Evolutionary conservation across 495 filamentous ascomycete genomes (phyloP), one percentile per base, ranked within the genome.

Genomic region (Rostrohypoxylon terebratum): DNA sequence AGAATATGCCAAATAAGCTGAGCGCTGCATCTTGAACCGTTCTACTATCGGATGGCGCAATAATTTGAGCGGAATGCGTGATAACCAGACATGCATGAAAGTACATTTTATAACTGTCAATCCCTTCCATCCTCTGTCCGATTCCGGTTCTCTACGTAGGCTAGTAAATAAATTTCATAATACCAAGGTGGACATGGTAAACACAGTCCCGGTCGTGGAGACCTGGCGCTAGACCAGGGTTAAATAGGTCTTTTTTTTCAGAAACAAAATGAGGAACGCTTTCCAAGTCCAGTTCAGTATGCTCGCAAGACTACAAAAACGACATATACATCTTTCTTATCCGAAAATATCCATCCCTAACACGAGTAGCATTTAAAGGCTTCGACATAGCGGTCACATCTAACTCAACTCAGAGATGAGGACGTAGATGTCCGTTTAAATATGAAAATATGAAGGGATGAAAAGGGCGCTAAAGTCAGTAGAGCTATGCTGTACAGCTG

Each of bases 11-110:
- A 23, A 34, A 18, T 7, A 23, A 16, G 33, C 7, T 42, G 53
- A 44, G 23, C 45, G 60, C 25, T 34, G 31, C 53, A 70, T 70
- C 0, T 70, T 70, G 21, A 23, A 16, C 11, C 55, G 25, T 21
- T 23, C n/a, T 11, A 20, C 13, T 54, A 54, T 16, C 23, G 25
- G 33, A 54, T 16, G 9, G 47, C 47, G 47, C 47, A 23, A 21
- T 50, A 25, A 10, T 21, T 50, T 4, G 47, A 11, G 2, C 18
- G 18, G 21, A 50, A 50, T 50, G 21, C 47, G 21, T 50, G 47
- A 25, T 25, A 8, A 3, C 13, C 47, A 10, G 7, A 50, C 16
- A 50, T 20, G 18, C 47, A 50, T 50, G 25, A 50, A 11, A 50
- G 2, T 25, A 10, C 18, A 10, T 10, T 50, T 23, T 50, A 50